A percentile compares a stretch with the other conserved stretches of the same genome.
These are phyloP conservation scores for Dothideomycetes sp. DNA, from an alignment of 2,329 filamentous ascomycete species.

Conservation along the genomic window DNA sequence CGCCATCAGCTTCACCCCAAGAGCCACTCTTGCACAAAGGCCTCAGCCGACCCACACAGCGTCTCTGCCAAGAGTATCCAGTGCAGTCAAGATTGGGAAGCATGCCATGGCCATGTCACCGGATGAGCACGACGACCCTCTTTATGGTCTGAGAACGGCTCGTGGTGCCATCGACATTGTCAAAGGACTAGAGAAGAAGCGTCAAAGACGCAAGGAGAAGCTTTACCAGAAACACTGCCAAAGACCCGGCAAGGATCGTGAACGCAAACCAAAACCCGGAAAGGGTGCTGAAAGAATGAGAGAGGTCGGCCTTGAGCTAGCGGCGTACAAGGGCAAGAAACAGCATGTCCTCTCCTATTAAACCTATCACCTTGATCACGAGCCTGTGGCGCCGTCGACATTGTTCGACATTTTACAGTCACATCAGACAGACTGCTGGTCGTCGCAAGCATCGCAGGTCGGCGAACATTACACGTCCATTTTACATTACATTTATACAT, in stretches of 20 bases:
- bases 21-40: constrained; percentile 28
- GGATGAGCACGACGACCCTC: constrained; percentile 32
- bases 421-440: constrained; percentile 14
- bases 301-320: constrained; percentile 80
- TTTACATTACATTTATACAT: no score
- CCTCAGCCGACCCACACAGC: constrained; percentile 69
- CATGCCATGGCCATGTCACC: constrained; percentile 16
- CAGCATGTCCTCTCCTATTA: constrained; percentile 40
- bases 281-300: constrained; percentile 90
- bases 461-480: constrained; percentile 4
- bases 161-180: constrained; percentile 96
- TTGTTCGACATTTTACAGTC: constrained; percentile 13
- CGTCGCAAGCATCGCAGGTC: constrained; percentile 15
- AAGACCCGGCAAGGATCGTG: constrained; percentile 56
- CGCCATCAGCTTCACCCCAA: constrained; percentile 24
- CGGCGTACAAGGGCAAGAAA: constrained; percentile 62
- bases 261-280: constrained; percentile 56
- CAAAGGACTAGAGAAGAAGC: constrained; percentile 90
- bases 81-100: constrained; percentile 11
- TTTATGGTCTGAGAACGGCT: constrained; percentile 50
- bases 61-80: constrained; percentile 61
- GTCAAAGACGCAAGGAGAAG: constrained; percentile 86
- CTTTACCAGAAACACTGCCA: constrained; percentile 83
- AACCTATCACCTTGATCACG: constrained; percentile 16
- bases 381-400: constrained; percentile 13